Percentiles rank a stretch among this genome's conserved stretches.
Conservation (phyloP, 306 rosid species). For the Parietaria judaica region DNA sequence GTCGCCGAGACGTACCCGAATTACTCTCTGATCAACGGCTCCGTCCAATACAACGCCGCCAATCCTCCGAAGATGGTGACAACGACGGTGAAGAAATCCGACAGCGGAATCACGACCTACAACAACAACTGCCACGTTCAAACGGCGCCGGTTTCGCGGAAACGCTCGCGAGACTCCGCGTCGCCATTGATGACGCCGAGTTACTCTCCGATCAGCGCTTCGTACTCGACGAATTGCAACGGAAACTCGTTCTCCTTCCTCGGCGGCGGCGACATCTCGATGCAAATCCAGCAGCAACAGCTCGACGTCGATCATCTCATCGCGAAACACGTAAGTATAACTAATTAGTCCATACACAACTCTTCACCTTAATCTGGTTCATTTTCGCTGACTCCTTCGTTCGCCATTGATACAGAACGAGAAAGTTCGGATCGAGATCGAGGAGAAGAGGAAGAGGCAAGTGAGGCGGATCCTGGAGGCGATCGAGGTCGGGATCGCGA, state of each 20-base stretch:
- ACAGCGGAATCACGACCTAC: slow-evolving; percentile 50
- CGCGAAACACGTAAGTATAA: slow-evolving; percentile 49
- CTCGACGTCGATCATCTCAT: slow-evolving; percentile 48
- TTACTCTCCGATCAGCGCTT: background rate
- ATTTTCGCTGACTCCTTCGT: background rate
- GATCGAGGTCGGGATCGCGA: slow-evolving; percentile 46
- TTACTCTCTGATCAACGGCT: slow-evolving; percentile 34
- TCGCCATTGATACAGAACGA: slow-evolving; percentile 46
- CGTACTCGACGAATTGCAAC: slow-evolving; percentile 17
- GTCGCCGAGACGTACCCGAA: slow-evolving; percentile 34
- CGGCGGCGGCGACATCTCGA: slow-evolving; percentile 74
- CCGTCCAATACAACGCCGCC: background rate
- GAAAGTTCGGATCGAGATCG: slow-evolving; percentile 63
- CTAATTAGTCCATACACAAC: background rate
- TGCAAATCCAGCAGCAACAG: slow-evolving; percentile 70
- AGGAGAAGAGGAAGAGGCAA: slow-evolving; percentile 60
- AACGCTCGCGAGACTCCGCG: slow-evolving; percentile 58
- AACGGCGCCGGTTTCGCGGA: slow-evolving; percentile 29
- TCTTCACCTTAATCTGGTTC: background rate
- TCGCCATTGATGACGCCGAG: background rate
- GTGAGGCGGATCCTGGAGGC: slow-evolving; percentile 51
- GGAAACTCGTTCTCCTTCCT: slow-evolving; percentile 46
- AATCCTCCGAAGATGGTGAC: slow-evolving; percentile 16
- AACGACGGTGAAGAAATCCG: slow-evolving; percentile 44
- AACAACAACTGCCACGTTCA: slow-evolving; percentile 17